Evolutionary conservation across 257 asterid species (phyloP), one percentile per base, ranked within the genome.

Genomic region (Echium plantagineum): DNA sequence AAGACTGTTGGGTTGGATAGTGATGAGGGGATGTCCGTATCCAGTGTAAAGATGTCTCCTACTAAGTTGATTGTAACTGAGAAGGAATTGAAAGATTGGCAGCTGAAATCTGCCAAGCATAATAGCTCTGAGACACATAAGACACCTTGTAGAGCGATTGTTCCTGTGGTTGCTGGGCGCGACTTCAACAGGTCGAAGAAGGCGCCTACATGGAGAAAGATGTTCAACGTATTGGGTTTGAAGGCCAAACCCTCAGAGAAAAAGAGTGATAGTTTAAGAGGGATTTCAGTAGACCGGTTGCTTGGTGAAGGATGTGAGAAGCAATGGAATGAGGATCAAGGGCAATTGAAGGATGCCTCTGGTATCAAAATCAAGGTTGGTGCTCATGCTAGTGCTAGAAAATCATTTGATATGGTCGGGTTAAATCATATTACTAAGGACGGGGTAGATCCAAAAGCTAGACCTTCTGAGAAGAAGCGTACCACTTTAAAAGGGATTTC

Each of bases 21-120:
- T 58, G 83, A 78, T 46, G 87, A 66, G 31, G 51, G 55, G 28
- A 71, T 49, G 57, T 58, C 62, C 26, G 52, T 60, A 13, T 15
- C 59, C 5, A 64, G 72, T 71, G 52, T 66, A 28, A 60, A 68
- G 26, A 71, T 54, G 19, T 88, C 95, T 60, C 96, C 95, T 46
- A 79, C 79, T 0, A 89, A 86, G 81, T 69, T 89, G 85, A 89
- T 93, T 70, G 80, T 93, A 57, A 86, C 96, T 0, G 99, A 86
- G 84, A 77, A 78, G 71, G 99, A 93, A 73, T 72, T 89, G 78
- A 86, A 86, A 68, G 89, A 84, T 69, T 89, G 96, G 95, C 85
- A 68, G 64, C 63, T 85, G 83, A 79, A 18, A 53, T 53, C 57
- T 18, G 24, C 22, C 57, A 42, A 42, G 49, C 15, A 42, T 42